A percentile compares a stretch with the other conserved stretches of the same genome.
These are phyloP conservation scores for Gossypium ekmanianum DNA, from an alignment of 345 rosid genomes.

Conservation along the genomic window DNA sequence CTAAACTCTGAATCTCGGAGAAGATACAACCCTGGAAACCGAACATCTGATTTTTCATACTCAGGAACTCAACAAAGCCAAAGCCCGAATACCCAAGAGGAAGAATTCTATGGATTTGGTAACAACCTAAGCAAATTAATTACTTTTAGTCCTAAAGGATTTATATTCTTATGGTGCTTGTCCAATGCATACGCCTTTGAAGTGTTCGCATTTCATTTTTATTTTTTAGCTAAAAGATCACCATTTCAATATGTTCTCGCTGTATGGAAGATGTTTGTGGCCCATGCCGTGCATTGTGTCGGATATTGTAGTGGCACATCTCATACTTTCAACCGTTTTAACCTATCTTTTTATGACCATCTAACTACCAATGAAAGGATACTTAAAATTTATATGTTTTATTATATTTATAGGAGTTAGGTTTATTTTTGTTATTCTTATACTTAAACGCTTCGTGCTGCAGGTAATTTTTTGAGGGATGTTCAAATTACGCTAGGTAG, in stretches of 20 bases:
- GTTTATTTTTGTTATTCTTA: conserved; percentile 45
- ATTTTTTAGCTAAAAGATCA: not conserved
- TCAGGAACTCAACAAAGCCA: conserved; percentile 40
- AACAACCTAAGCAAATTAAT: conserved; percentile 22
- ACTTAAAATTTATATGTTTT: not conserved
- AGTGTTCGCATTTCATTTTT: not conserved
- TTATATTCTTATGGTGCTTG: not conserved
- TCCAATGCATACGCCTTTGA: not conserved
- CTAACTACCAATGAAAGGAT: not conserved
- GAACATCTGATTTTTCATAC: conserved; percentile 58
- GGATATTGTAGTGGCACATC: too few relatives aligned
- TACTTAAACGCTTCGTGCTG: conserved; percentile 53
- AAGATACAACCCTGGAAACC: conserved; percentile 44
- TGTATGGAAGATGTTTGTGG: not conserved
- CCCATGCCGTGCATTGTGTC: not conserved
- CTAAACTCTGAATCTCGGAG: conserved; percentile 65
- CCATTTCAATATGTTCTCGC: not conserved
- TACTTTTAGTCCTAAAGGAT: not conserved
- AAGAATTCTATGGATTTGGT: conserved; percentile 95
- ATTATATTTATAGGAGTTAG: conserved; percentile 23
- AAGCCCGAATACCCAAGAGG: conserved; percentile 33
- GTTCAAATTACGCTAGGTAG: conserved; percentile 84
- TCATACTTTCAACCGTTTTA: conserved; percentile 1
- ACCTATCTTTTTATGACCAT: conserved; percentile 9
- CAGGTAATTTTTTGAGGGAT: conserved; percentile 92